Percentiles rank a stretch among this genome's conserved stretches.
phyloP scores from a whole-genome alignment of 495 filamentous ascomycete genomes.

The Penicillium canescens region DNA sequence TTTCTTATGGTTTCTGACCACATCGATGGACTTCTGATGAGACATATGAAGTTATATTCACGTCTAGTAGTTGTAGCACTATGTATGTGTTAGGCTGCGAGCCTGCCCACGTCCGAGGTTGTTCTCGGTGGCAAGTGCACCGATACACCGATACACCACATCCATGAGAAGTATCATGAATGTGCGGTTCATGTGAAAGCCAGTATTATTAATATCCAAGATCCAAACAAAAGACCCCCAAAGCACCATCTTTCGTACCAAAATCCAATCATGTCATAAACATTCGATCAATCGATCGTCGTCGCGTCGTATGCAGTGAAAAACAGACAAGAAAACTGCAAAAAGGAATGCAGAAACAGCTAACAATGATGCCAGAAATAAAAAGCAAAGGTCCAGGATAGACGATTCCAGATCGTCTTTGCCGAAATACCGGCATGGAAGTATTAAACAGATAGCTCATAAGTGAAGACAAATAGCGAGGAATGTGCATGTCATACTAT shows the following conservation, averaged over 20 bases:
- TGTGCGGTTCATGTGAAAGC: not conserved
- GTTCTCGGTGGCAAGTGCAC: too few species aligned
- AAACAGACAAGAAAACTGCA: not conserved
- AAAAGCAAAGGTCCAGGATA: not conserved
- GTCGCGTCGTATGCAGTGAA: constrained; percentile 20
- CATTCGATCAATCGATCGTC: constrained; percentile 9
- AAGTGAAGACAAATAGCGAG: not conserved
- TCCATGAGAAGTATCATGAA: not conserved
- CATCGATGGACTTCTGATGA: not conserved
- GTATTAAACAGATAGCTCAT: not conserved
- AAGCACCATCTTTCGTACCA: not conserved
- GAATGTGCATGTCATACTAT: not conserved
- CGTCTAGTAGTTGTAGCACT: not conserved
- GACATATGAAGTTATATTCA: not conserved
- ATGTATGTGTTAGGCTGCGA: not conserved
- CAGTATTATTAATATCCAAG: constrained; percentile 9
- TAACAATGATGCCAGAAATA: not conserved
- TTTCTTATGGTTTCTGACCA: too few species aligned
- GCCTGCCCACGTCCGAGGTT: not conserved
- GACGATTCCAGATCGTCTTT: constrained; percentile 18
- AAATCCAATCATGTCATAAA: constrained; percentile 1
- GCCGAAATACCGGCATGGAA: not conserved
- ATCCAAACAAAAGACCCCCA: not conserved
- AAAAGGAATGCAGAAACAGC: not conserved
- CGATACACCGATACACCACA: not conserved